Evolutionary conservation across 805 yeast species (phyloP).

Genomic region (Barnettozyma vustinii): DNA sequence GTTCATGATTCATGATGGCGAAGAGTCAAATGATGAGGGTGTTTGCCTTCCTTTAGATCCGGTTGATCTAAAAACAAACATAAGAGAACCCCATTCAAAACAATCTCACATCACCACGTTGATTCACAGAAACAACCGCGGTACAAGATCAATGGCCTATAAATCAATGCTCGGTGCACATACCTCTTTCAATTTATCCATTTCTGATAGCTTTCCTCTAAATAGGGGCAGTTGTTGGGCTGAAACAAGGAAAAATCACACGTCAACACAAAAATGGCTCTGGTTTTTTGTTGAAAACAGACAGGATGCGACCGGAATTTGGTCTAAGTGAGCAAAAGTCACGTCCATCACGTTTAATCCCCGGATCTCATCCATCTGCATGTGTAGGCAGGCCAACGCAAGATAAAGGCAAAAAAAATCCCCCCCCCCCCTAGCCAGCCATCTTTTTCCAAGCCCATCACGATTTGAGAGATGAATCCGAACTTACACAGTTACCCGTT

Average conservation of each 20-base stretch:
- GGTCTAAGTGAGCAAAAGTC: background rate
- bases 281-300: background rate
- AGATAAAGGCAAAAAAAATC: background rate
- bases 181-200: conserved; percentile 26
- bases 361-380: background rate
- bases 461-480: background rate
- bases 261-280: conserved; percentile 5
- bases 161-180: conserved; percentile 1
- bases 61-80: background rate
- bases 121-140: background rate
- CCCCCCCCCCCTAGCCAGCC: conserved; percentile 1
- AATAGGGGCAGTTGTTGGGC: background rate
- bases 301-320: background rate
- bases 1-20: background rate
- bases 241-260: conserved; percentile 4
- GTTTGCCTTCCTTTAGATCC: background rate
- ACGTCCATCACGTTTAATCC: background rate
- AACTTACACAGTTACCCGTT: background rate
- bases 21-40: background rate
- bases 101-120: no score
- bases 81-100: background rate
- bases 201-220: conserved; percentile 1
- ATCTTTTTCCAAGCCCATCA: background rate
- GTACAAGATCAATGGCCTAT: background rate
- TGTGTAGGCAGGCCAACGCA: background rate